These are phyloP conservation scores for Oenanthe javanica DNA, from an alignment of 140 eudicot species.

Conservation along the genomic window DNA sequence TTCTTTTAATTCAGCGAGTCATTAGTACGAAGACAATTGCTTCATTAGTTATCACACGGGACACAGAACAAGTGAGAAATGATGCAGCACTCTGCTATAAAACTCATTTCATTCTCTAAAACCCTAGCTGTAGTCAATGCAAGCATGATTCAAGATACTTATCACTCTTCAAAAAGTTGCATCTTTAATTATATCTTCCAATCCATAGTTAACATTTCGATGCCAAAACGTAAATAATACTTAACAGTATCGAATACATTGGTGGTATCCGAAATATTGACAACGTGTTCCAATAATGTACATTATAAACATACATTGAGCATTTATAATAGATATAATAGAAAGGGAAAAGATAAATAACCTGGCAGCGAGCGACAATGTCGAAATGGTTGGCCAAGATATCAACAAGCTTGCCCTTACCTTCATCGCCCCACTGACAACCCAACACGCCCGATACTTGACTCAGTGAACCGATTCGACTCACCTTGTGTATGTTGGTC, in stretches of 20 bases:
- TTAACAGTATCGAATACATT: background rate
- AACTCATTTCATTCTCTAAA: background rate
- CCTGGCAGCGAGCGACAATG: constrained; percentile 96
- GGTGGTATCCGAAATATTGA: no score
- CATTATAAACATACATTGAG: no score
- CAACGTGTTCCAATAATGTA: no score
- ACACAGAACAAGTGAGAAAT: background rate
- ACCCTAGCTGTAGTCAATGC: background rate
- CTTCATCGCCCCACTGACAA: constrained; percentile 98
- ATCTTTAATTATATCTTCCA: background rate
- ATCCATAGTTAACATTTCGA: background rate
- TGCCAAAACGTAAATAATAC: background rate
- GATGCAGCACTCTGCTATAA: no score
- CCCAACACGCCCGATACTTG: constrained; percentile 92
- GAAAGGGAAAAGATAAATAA: background rate
- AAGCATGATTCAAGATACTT: background rate
- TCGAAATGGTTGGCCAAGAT: constrained; percentile 79
- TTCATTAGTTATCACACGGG: background rate
- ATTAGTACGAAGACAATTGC: background rate
- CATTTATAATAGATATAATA: no score
- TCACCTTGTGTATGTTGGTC: constrained; percentile 23
- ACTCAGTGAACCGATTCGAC: constrained; percentile 62
- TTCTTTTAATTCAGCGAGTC: background rate
- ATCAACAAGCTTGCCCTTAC: constrained; percentile 95
- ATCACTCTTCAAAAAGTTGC: background rate